Evolutionary conservation across 495 filamentous ascomycete species (phyloP).

Genomic region (Podospora fimiseda): DNA sequence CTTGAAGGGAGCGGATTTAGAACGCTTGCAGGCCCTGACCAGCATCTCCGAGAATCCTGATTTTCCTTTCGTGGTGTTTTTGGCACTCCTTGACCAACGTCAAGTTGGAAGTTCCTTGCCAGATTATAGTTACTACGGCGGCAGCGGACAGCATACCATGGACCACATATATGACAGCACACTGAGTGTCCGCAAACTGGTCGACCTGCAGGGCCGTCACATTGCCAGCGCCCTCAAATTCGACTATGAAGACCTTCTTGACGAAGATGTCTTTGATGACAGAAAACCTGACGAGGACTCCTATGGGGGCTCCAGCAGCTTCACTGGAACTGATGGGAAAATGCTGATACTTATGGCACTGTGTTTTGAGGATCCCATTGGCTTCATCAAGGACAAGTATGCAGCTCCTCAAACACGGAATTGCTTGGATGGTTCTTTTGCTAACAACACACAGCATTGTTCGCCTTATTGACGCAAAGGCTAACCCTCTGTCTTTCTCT

Average conservation of each 20-base stretch:
- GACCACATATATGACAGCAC: neutral
- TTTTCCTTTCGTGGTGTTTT: slow-evolving; percentile 20
- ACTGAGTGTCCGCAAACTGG: neutral
- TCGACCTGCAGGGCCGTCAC: neutral
- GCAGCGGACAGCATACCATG: too few relatives aligned
- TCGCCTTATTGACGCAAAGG: neutral
- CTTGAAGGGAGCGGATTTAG: slow-evolving; percentile 39
- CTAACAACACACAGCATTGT: too few relatives aligned
- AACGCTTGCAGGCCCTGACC: slow-evolving; percentile 21
- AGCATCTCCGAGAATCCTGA: slow-evolving; percentile 26
- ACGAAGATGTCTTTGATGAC: slow-evolving; percentile 24
- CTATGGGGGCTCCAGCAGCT: slow-evolving; percentile 34
- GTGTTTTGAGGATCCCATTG: neutral
- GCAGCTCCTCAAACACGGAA: neutral
- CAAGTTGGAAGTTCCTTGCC: slow-evolving; percentile 11
- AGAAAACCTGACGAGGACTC: slow-evolving; percentile 32
- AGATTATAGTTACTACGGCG: neutral
- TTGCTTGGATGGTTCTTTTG: neutral
- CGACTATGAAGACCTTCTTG: slow-evolving; percentile 8
- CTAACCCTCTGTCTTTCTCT: neutral
- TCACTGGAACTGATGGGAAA: slow-evolving; percentile 11
- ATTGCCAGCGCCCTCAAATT: slow-evolving; percentile 15
- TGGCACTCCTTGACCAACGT: slow-evolving; percentile 10
- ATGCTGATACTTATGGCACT: neutral
- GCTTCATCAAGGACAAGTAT: neutral